Conservation (phyloP, 2,329 filamentous ascomycete species). For the Aphanoascus verrucosus region DNA sequence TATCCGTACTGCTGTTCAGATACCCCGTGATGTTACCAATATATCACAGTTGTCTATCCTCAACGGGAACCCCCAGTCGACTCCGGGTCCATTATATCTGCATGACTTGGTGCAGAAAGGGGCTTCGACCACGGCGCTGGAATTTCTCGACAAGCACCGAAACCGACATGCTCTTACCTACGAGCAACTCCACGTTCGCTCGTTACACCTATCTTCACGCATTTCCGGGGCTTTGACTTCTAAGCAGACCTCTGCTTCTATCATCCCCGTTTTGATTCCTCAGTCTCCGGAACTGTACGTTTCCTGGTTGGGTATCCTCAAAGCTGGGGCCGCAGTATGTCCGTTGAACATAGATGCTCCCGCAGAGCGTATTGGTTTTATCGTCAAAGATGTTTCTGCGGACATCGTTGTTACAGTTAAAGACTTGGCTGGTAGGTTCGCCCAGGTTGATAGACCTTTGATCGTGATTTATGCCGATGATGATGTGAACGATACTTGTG, state of each 20-base stretch:
- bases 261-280: slow-evolving; percentile 67
- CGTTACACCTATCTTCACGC: slow-evolving; percentile 45
- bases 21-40: not conserved
- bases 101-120: slow-evolving; percentile 51
- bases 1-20: slow-evolving; percentile 19
- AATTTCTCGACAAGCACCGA: slow-evolving; percentile 48
- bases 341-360: slow-evolving; percentile 72
- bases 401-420: slow-evolving; percentile 54
- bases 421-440: slow-evolving; percentile 18
- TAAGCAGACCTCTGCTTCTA: slow-evolving; percentile 17
- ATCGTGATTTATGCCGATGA: slow-evolving; percentile 35
- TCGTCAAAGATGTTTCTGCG: slow-evolving; percentile 65
- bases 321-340: slow-evolving; percentile 75
- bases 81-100: slow-evolving; percentile 47
- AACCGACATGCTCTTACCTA: slow-evolving; percentile 48
- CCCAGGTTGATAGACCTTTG: slow-evolving; percentile 15
- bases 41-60: slow-evolving; percentile 42
- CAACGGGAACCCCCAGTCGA: slow-evolving; percentile 43
- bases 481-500: slow-evolving; percentile 5
- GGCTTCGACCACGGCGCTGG: slow-evolving; percentile 45
- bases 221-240: slow-evolving; percentile 31
- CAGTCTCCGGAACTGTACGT: slow-evolving; percentile 72
- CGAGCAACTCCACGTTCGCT: slow-evolving; percentile 47
- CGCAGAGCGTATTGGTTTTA: slow-evolving; percentile 64
- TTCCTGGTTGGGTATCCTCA: slow-evolving; percentile 63